Conservation (phyloP, 129 eudicot genomes). For the Artemisia argyi region DNA sequence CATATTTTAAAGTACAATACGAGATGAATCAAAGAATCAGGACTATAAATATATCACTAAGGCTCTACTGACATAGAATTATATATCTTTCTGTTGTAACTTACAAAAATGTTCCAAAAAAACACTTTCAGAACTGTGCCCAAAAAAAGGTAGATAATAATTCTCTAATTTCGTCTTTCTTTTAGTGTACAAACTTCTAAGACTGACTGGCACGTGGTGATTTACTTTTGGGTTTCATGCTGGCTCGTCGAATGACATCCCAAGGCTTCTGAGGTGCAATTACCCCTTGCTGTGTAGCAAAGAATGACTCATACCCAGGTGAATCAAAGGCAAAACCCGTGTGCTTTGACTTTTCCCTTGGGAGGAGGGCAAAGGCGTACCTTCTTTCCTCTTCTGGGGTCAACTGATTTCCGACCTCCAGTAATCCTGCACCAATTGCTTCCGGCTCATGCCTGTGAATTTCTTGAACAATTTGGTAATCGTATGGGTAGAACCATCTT, state of each 20-base stretch:
- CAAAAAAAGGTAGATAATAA: conserved; percentile 20
- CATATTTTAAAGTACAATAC: not conserved
- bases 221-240: conserved; percentile 60
- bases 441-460: conserved; percentile 82
- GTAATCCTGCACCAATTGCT: conserved; percentile 55
- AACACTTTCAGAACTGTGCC: conserved; percentile 19
- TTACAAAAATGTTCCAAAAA: conserved; percentile 31
- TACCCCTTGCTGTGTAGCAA: conserved; percentile 91
- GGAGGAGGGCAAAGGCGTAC: conserved; percentile 82
- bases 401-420: conserved; percentile 61
- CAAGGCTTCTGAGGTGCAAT: conserved; percentile 86
- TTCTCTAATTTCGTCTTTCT: conserved; percentile 15
- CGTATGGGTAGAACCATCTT: conserved; percentile 93
- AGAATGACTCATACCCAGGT: conserved; percentile 96
- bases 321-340: conserved; percentile 99
- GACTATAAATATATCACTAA: conserved; percentile 24
- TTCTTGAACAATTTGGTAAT: conserved; percentile 92
- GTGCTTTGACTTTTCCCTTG: conserved; percentile 80
- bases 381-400: conserved; percentile 89
- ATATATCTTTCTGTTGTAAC: conserved; percentile 24
- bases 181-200: conserved; percentile 36
- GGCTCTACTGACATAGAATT: conserved; percentile 31
- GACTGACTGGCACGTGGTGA: conserved; percentile 38
- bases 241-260: conserved; percentile 96
- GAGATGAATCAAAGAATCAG: conserved; percentile 32